Evolutionary conservation across 202 grass and related monocot genomes (phyloP), one percentile per base, ranked within the genome.

Genomic region (Musa balbisiana): DNA sequence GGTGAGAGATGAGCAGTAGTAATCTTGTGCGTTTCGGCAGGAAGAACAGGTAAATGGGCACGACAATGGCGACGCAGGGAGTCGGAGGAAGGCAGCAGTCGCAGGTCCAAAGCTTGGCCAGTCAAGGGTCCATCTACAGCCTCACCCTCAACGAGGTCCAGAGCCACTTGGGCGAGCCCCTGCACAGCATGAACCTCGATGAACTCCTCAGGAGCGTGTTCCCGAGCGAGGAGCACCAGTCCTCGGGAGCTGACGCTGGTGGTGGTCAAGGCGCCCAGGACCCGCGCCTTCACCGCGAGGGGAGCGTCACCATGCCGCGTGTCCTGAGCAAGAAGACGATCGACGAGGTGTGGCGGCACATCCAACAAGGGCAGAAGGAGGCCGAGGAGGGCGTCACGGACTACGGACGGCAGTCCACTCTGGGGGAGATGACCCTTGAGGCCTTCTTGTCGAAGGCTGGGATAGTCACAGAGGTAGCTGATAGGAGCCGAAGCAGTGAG

Each of bases 281-380:
- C 12, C 17, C 24, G 20, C 23, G 9, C 62, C 56, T 72, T 2
- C 62, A 71, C n/a, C 49, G 1, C 33, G 64, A 22, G 72, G 72
- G 71, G 49, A 53, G 25, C 69, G 29, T 83, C 60, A 76, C 9
- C 67, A 77, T 73, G 53, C 69, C 75, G 77, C 10, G 55, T 15
- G 53, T 73, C 27, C 33, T 70, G 12, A 80, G 78, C 65, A 87
- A 75, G 73, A 93, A 81, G 84, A 87, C 88, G 16, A 88, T 58
- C 26, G 93, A 92, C 72, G 90, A 97, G 84, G 86, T 91, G 78
- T 93, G 93, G 93, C 76, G 81, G 43, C 86, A 86, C 73, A 91
- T 91, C 71, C 88, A 89, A 72, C 16, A 76, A 68, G 52, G 74
- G 79, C 0, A 80, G 55, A 55, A 55, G 79, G 82, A n/a, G 25